Base-by-base conservation (phyloP, 495 filamentous ascomycete genomes). In the Penicillium maclennaniae region DNA sequence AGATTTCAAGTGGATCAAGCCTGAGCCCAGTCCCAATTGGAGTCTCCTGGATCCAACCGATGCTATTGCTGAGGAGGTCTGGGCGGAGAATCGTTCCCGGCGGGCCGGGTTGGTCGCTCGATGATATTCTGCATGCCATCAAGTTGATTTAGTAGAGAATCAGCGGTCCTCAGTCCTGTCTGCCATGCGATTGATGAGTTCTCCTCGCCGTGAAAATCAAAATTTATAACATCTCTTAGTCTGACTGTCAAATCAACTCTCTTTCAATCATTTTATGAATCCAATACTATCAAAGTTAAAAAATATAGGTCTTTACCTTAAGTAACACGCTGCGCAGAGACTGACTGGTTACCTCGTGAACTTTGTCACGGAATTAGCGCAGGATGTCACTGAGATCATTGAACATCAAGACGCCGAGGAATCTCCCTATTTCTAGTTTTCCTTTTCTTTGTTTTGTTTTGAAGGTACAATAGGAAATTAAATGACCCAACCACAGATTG, bases 1-100 rank as follows among this genome's bases (percentile, higher is more conserved):
- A 61, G 93, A 98, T 61, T 98, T 98, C 76, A 93, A 95, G 69
- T 97, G 95, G 95, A 79, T 96, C 54, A 95, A 91, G 68, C 74
- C 79, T 10, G 88, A 87, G 43, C 84, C 82, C 16, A 96, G 89
- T 58, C 93, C 93, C 1, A 91, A 98, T 66, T 98, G 92, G 91
- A 81, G 76, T 42, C 62, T 92, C 9, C 51, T 97, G 38, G 71
- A 78, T 15, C 77, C 78, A 41, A 76, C 74, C 17, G 74, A 87
- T 34, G 79, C 83, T 9, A 75, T 92, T 7, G 51, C 69, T 6
- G 81, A 83, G 17, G 76, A 79, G 17, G 77, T 86, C 1, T 95
- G 91, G 91, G 79, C 75, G 56, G 81, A 83, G 49, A 77, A 77
- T 83, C 20, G 85, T 92, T 15, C 81, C 80, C 8, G 86, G 84